phyloP scores from a whole-genome alignment of 2,329 filamentous ascomycete genomes.

The Chaetomium globosum region DNA sequence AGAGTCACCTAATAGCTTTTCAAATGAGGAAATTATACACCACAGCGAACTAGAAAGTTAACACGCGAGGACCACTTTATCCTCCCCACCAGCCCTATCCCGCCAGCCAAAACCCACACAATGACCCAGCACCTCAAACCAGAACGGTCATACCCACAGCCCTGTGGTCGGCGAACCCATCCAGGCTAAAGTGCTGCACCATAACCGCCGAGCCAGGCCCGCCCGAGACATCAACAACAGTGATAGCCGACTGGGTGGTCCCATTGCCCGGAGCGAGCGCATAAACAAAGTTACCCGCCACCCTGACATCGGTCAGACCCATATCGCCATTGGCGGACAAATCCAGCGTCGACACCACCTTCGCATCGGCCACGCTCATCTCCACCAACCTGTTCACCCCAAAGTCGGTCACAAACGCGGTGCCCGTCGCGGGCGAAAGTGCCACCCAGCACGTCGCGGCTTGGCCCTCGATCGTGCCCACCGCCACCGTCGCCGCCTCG shows the following conservation, averaged over 20 bases:
- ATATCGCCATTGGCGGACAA: constrained; percentile 51
- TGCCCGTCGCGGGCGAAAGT: constrained; percentile 51
- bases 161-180: constrained; percentile 35
- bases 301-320: constrained; percentile 59
- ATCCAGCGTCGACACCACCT: constrained; percentile 49
- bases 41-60: not conserved
- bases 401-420: constrained; percentile 62
- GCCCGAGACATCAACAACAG: constrained; percentile 44
- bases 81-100: no score
- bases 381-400: constrained; percentile 57
- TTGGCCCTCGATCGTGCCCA: constrained; percentile 53
- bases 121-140: not conserved
- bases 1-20: not conserved
- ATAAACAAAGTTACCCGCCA: constrained; percentile 59
- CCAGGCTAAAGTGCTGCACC: constrained; percentile 43
- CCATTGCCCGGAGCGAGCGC: constrained; percentile 59
- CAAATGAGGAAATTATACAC: not conserved
- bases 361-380: constrained; percentile 47
- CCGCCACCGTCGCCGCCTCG: constrained; percentile 44
- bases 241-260: constrained; percentile 42
- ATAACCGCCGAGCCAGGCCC: constrained; percentile 29
- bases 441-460: constrained; percentile 61
- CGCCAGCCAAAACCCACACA: not conserved
- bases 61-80: not conserved
- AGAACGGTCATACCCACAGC: constrained; percentile 42